A percentile compares a stretch with the other conserved stretches of the same genome.
These are phyloP conservation scores for Aspergillus conjunctus DNA, from an alignment of 495 filamentous ascomycete species.

Conservation along the genomic window DNA sequence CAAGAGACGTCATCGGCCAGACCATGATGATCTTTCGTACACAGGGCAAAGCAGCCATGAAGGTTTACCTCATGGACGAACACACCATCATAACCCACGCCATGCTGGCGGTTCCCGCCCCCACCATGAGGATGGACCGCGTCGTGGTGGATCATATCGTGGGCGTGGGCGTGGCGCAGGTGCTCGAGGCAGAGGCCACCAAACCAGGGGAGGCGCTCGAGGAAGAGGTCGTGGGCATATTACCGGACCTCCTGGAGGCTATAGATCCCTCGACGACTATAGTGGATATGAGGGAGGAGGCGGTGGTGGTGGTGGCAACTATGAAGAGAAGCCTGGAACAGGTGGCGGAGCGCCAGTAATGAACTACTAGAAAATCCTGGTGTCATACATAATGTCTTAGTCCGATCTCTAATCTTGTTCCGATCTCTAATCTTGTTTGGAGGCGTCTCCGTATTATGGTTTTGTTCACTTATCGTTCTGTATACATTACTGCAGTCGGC, in stretches of 20 bases:
- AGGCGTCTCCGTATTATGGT: not conserved
- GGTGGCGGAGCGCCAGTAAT: slow-evolving; percentile 34
- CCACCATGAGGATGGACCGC: slow-evolving; percentile 37
- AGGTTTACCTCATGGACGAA: slow-evolving; percentile 15
- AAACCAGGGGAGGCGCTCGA: slow-evolving; percentile 40
- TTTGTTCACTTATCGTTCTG: not conserved
- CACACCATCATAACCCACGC: slow-evolving; percentile 27
- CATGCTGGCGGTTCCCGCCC: slow-evolving; percentile 30
- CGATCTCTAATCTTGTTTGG: not conserved
- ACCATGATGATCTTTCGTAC: slow-evolving; percentile 37
- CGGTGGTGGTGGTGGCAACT: slow-evolving; percentile 41
- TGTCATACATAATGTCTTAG: not conserved
- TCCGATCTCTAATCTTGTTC: not conserved
- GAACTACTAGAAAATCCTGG: slow-evolving; percentile 39
- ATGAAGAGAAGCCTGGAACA: slow-evolving; percentile 33
- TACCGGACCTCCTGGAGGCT: slow-evolving; percentile 38
- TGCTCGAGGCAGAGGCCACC: slow-evolving; percentile 43
- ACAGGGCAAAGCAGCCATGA: slow-evolving; percentile 25
- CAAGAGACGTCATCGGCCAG: slow-evolving; percentile 46
- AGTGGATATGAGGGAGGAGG: slow-evolving; percentile 15
- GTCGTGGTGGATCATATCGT: slow-evolving; percentile 45
- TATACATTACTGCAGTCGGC: not conserved
- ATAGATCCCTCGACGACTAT: slow-evolving; percentile 47
- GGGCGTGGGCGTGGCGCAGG: slow-evolving; percentile 51
- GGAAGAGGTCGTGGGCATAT: slow-evolving; percentile 46